A percentile compares a stretch with the other conserved stretches of the same genome.
phyloP scores from a whole-genome alignment of 345 rosid species.

The Citrus inodora region DNA sequence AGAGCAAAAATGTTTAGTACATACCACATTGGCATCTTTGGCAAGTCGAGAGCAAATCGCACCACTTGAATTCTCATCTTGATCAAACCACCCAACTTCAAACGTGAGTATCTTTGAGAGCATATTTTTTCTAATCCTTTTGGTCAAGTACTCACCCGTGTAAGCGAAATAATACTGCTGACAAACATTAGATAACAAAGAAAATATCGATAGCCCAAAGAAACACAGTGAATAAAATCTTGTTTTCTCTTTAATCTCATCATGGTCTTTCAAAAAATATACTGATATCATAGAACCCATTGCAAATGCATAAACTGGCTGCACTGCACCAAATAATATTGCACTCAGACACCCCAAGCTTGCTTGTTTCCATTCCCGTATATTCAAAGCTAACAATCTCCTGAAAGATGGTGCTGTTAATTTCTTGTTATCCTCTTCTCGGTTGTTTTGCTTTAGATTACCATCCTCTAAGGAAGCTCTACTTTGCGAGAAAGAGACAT shows the following conservation, averaged over 20 bases:
- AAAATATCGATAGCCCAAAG: constrained; percentile 34
- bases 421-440: no score
- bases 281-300: constrained; percentile 56
- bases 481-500: no score
- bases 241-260: constrained; percentile 50
- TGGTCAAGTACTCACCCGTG: constrained; percentile 66
- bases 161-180: constrained; percentile 40
- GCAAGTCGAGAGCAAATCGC: constrained; percentile 63
- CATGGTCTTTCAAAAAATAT: constrained; percentile 43
- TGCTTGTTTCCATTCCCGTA: constrained; percentile 70
- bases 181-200: constrained; percentile 41
- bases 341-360: constrained; percentile 53
- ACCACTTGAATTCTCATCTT: constrained; percentile 65
- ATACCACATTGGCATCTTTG: constrained; percentile 38
- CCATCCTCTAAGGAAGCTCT: no score
- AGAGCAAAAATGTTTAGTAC: neutral
- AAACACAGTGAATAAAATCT: constrained; percentile 47
- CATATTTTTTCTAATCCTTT: constrained; percentile 67
- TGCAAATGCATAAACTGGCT: constrained; percentile 49
- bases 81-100: constrained; percentile 77
- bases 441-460: no score
- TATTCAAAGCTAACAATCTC: constrained; percentile 56
- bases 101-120: constrained; percentile 61
- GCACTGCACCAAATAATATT: constrained; percentile 55
- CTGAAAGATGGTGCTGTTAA: constrained; percentile 41